Evolutionary conservation across 2,329 filamentous ascomycete species (phyloP), one percentile per base, ranked within the genome.

Genomic region (Aspergillus japonicus): DNA sequence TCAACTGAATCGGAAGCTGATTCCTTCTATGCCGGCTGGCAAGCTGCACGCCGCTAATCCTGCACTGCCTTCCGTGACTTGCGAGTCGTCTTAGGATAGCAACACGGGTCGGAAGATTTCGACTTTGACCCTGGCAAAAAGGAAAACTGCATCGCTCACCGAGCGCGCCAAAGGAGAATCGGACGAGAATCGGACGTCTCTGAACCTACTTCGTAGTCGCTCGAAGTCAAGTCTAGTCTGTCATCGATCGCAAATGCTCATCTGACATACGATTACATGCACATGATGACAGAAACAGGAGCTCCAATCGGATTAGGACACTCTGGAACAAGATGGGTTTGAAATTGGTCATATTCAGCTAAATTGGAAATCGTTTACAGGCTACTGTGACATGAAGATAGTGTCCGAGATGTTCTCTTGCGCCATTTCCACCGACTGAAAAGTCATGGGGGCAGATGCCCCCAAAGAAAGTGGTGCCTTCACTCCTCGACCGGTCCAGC

Each of bases 331-430:
- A 16, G 2, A 24, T 21, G 11, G 24, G 11, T 44, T 44, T 5
- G 51, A 29, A 29, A 54, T n/a, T 14, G 21, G 44, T 47, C 8
- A 33, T 58, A 35, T 57, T 35, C 47, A 44, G 31, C 49, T 26
- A 55, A 29, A 29, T 16, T 35, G 35, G 24, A 8, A 5, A 8
- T 16, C n/a, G 24, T 57, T 39, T 19, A 47, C 44, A 56, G 52
- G 21, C 6, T 56, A 50, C 48, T 39, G 12, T 24, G 12, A 23
- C 24, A 50, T 63, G 11, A 63, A 48, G 39, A 56, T 47, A 50
- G 71, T 77, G 70, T 77, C 64, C 73, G 72, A 76, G 72, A 68
- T 66, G 70, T 76, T 76, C 71, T 76, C 71, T 72, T 72, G 75
- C 75, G 72, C 67, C 69, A 67, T 58, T 68, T 66, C 71, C 75